Evolutionary conservation across 805 yeast species (phyloP), one percentile per base, ranked within the genome.

Genomic region (Metschnikowia cerradonensis): DNA sequence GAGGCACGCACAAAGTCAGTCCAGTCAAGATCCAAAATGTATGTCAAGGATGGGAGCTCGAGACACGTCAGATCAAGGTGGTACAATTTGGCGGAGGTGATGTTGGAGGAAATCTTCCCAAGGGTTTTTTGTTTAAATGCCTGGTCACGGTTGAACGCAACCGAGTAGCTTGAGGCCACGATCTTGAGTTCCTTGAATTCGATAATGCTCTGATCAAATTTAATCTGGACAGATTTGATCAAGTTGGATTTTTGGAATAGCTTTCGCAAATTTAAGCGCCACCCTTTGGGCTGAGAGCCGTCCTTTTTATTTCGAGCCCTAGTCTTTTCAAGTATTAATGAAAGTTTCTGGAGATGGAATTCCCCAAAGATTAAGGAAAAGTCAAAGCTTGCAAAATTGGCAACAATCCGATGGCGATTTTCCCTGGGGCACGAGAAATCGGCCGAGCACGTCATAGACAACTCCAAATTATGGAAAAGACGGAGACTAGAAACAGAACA

Each of bases 41-140:
- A 56, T 0, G 75, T 61, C 13, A 66, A 64, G 3, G 76, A 65
- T 0, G 76, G 77, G 6, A 73, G 44, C 31, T 68, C 75, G 35
- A 73, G 49, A 49, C 71, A 65, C 38, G 59, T 60, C 42, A 65
- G 60, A 14, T 58, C 68, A 10, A 60, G 52, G 41, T 73, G 72
- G 41, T 48, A 60, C 4, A 72, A 14, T 43, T 58, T 65, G 11
- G 61, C 60, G 1, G 70, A 59, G 0, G 75, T 66, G 26, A 69
- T 40, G 51, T 67, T 66, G 15, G 67, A 42, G 31, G 57, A 51
- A 4, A 54, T 11, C 41, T 51, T 58, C 4, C 55, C 51, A 39
- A 47, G 35, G 1, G 58, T 56, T 36, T 50, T 51, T 17, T 54
- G 57, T 36, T 48, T 52, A 50, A 42, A 54, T 2, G 57, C 49